Percentiles rank a stretch among this genome's conserved stretches.
Conservation (phyloP, 208 protist genomes). For the Leishmania amazonensis region DNA sequence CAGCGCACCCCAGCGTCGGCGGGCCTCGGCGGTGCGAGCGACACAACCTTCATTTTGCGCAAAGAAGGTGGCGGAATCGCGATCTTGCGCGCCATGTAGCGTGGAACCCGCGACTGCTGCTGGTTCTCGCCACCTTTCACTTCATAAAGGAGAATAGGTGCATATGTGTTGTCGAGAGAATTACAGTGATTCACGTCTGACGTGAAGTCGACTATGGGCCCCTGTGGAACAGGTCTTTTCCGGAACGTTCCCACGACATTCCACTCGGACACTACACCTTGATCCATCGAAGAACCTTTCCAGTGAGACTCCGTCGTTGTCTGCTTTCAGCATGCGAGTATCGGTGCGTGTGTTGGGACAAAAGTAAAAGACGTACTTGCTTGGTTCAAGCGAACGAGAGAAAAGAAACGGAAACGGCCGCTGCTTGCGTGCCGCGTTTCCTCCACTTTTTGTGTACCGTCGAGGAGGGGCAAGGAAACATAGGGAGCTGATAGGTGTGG, state of each 20-base stretch:
- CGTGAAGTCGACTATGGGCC: constrained; percentile 35
- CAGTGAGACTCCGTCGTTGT: background rate
- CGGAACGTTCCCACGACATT: constrained; percentile 44
- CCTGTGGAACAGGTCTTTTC: constrained; percentile 38
- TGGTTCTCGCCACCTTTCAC: constrained; percentile 24
- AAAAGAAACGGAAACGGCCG: background rate
- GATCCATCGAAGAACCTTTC: constrained; percentile 18
- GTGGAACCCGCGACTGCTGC: constrained; percentile 39
- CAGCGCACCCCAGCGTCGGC: background rate
- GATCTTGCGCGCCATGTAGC: constrained; percentile 55
- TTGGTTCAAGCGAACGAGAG: background rate
- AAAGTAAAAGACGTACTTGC: background rate
- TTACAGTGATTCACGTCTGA: constrained; percentile 20
- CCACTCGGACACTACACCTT: constrained; percentile 31
- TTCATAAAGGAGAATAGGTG: constrained; percentile 41
- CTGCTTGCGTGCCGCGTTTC: background rate
- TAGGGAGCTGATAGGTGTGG: background rate
- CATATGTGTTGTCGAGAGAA: constrained; percentile 19
- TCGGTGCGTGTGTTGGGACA: background rate
- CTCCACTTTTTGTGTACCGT: background rate
- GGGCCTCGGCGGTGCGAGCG: constrained; percentile 34
- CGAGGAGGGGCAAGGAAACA: background rate
- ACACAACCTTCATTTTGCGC: constrained; percentile 56
- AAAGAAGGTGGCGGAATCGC: constrained; percentile 42
- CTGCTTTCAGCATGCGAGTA: background rate